Base-by-base conservation (phyloP, 495 filamentous ascomycete species). In the Tuber calosporum region DNA sequence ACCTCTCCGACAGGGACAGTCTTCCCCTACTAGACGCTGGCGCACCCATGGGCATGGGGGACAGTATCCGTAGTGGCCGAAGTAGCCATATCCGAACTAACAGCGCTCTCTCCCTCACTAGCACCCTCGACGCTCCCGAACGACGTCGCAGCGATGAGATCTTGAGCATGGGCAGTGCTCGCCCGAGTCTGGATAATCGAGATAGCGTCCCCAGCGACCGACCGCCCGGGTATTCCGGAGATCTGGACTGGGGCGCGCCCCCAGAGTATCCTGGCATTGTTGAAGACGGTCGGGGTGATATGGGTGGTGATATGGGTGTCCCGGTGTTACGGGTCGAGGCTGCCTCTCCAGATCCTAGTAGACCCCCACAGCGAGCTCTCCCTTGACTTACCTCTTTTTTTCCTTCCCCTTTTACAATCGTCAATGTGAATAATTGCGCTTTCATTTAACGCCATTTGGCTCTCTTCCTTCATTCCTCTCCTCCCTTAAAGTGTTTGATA, bases 11-110 rank as follows among this genome's bases (percentile, higher is more conserved):
- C 48, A 71, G 78, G 37, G 73, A 79, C 8, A 78, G 69, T 17
- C 75, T 78, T 6, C 79, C 77, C 9, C 68, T 82, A 26, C 66
- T 82, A 9, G 75, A 70, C 37, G 72, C 68, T 38, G 39, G 77
- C 1, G 80, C 80, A 22, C 69, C 74, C 22, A 81, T 81, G 80
- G 80, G 80, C 72, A 74, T 34, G 17, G 37, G 19, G 72, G 79
- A 66, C 71, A 66, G 42, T 78, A 69, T 75, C 70, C 38, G 71
- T 71, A 20, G 79, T 67, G 68, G 72, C 66, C 34, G 4, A 34
- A 66, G 70, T 42, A 42, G 39, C 48, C 73, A 75, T 67, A 66
- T 70, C 34, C 43, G 73, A 42, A 67, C 69, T 9, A 22, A 37
- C 19, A 75, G 73, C 69, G 66, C 43, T 26, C 22, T 73, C 22